Evolutionary conservation across 495 filamentous ascomycete genomes (phyloP).

Genomic region (Hypoxylon fuscum): DNA sequence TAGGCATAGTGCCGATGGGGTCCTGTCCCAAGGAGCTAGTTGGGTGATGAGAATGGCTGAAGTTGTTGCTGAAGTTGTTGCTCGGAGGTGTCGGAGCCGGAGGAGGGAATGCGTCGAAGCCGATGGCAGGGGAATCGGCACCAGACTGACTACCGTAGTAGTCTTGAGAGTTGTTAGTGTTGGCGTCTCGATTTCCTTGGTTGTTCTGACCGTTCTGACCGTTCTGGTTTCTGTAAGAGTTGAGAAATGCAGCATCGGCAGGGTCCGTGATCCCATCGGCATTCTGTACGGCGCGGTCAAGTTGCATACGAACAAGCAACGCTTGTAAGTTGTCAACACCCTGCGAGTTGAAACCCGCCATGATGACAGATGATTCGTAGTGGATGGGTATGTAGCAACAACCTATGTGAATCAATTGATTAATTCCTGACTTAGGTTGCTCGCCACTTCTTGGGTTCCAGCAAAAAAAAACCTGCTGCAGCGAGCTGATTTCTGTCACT

Average conservation of each 20-base stretch:
- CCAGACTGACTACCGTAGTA: conserved; percentile 50
- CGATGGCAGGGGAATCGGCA: conserved; percentile 47
- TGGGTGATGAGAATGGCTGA: conserved; percentile 51
- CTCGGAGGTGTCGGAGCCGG: conserved; percentile 59
- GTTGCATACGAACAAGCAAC: conserved; percentile 45
- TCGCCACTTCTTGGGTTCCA: too few relatives aligned
- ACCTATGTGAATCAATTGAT: too few relatives aligned
- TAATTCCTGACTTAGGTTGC: too few relatives aligned
- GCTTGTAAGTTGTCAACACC: conserved; percentile 46
- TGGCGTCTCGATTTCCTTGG: too few relatives aligned
- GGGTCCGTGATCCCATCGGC: conserved; percentile 27
- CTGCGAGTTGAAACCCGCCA: conserved; percentile 56
- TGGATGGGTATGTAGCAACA: too few relatives aligned
- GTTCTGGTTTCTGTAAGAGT: conserved; percentile 46
- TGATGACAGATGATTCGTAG: too few relatives aligned
- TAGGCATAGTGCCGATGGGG: conserved; percentile 52
- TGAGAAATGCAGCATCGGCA: conserved; percentile 42
- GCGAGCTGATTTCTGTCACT: too few relatives aligned
- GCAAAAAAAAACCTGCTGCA: too few relatives aligned
- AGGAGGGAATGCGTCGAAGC: conserved; percentile 51
- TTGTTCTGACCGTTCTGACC: too few relatives aligned
- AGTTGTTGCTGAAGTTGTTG: conserved; percentile 47
- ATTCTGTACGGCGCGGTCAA: conserved; percentile 37
- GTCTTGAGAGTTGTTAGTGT: conserved; percentile 47
- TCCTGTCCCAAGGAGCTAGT: conserved; percentile 48